phyloP scores from a whole-genome alignment of 306 rosid genomes.

The Oxytropis ochrocephala region DNA sequence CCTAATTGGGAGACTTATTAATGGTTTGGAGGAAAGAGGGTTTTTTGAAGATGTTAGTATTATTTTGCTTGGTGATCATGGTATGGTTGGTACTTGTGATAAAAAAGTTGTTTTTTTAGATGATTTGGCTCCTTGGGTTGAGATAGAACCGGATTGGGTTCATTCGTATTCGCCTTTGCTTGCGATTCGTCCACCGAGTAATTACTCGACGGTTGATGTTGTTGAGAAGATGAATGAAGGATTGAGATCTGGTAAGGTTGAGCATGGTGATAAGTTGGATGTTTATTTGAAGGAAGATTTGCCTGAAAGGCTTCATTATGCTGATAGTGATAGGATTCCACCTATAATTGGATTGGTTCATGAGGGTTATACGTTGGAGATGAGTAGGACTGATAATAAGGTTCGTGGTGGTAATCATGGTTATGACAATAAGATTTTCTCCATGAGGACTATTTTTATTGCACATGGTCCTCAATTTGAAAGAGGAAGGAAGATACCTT shows the following conservation, averaged over 20 bases:
- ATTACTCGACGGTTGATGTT: conserved; percentile 17
- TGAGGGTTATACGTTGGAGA: conserved; percentile 76
- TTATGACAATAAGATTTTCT: conserved; percentile 71
- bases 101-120: conserved; percentile 55
- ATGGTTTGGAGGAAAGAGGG: conserved; percentile 66
- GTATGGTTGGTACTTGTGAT: conserved; percentile 95
- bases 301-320: conserved; percentile 71
- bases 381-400: conserved; percentile 30
- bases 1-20: conserved; percentile 65
- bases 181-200: conserved; percentile 59
- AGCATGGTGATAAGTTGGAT: conserved; percentile 57
- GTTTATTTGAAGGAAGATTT: conserved; percentile 75
- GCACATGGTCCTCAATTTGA: conserved; percentile 92
- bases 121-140: conserved; percentile 64
- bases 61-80: conserved; percentile 92
- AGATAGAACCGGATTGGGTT: conserved; percentile 51
- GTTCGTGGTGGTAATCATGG: conserved; percentile 96
- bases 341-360: conserved; percentile 66
- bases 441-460: conserved; percentile 85
- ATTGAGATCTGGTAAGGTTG: conserved; percentile 61
- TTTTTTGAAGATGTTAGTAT: conserved; percentile 68
- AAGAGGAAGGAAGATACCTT: conserved; percentile 66
- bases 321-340: conserved; percentile 55
- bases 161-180: conserved; percentile 57
- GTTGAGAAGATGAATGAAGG: conserved; percentile 62